Percentiles rank a stretch among this genome's conserved stretches.
Evolutionary conservation across 106 monocot genomes (phyloP).

Genomic region (Chionographis japonica): DNA sequence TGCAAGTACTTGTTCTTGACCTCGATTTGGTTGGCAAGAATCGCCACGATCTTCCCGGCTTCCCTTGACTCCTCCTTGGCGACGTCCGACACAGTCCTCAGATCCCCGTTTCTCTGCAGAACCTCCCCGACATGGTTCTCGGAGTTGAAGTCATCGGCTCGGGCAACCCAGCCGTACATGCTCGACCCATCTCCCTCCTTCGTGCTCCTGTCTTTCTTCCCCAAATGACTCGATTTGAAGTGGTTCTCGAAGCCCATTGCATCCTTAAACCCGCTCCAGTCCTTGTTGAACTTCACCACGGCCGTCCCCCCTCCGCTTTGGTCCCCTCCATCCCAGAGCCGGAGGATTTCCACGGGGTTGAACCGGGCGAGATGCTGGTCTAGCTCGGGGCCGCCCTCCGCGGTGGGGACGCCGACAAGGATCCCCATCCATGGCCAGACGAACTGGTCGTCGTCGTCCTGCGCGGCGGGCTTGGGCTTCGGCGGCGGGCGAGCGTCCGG

Average conservation of each 20-base stretch:
- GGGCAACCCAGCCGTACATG: constrained; percentile 54
- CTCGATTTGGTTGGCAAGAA: constrained; percentile 34
- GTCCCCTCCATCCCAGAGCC: constrained; percentile 7
- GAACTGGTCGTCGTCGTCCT: constrained; percentile 28
- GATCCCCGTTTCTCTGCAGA: constrained; percentile 15
- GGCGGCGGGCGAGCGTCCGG: background rate
- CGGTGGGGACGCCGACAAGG: constrained; percentile 28
- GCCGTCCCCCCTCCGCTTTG: constrained; percentile 1
- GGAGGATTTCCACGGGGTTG: constrained; percentile 22
- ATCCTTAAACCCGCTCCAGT: constrained; percentile 61
- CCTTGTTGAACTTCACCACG: constrained; percentile 37
- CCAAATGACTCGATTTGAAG: constrained; percentile 13
- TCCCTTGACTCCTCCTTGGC: constrained; percentile 21
- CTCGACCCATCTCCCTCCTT: background rate
- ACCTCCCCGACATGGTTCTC: constrained; percentile 17
- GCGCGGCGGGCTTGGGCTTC: background rate
- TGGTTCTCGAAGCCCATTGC: constrained; percentile 46
- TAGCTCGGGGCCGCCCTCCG: constrained; percentile 4
- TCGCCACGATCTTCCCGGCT: constrained; percentile 32
- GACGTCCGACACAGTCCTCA: constrained; percentile 43
- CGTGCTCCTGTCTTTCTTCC: constrained; percentile 36
- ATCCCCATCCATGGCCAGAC: constrained; percentile 70
- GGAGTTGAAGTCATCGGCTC: constrained; percentile 29
- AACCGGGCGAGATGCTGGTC: constrained; percentile 23
- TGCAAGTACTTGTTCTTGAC: constrained; percentile 31